phyloP scores from a whole-genome alignment of 2,329 filamentous ascomycete species.

The Claviceps cyperi region DNA sequence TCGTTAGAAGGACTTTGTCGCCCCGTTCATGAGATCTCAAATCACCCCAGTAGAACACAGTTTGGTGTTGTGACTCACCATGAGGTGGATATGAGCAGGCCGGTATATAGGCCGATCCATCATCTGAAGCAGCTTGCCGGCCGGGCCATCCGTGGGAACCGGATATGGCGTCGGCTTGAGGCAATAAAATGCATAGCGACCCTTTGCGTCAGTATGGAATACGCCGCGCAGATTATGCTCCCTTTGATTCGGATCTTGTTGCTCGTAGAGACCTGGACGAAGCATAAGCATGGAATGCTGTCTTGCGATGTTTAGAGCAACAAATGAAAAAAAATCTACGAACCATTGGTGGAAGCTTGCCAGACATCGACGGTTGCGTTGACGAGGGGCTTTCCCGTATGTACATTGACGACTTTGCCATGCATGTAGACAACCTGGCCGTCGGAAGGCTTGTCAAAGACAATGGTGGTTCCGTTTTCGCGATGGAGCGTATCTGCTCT shows the following conservation, averaged over 20 bases:
- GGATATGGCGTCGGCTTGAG: conserved; percentile 44
- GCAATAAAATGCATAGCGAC: conserved; percentile 48
- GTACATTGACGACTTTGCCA: conserved; percentile 39
- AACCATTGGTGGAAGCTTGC: conserved; percentile 62
- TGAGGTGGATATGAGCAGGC: conserved; percentile 47
- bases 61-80: conserved; percentile 19
- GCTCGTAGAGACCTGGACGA: conserved; percentile 41
- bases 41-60: too few relatives aligned
- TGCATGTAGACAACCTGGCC: conserved; percentile 48
- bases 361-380: conserved; percentile 61
- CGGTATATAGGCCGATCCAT: conserved; percentile 42
- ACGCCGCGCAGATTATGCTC: conserved; percentile 63
- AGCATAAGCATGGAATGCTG: neutral
- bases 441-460: conserved; percentile 33
- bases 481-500: conserved; percentile 55
- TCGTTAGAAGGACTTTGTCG: neutral
- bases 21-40: too few relatives aligned
- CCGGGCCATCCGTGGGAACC: conserved; percentile 36
- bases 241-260: conserved; percentile 55
- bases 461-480: conserved; percentile 55
- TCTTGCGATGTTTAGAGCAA: too few relatives aligned
- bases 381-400: conserved; percentile 48
- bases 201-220: conserved; percentile 51
- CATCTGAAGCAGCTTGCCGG: conserved; percentile 33
- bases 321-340: neutral